A percentile compares a stretch with the other conserved stretches of the same genome.
Conservation (phyloP, 2,329 filamentous ascomycete species). For the Colletotrichum liriopes region DNA sequence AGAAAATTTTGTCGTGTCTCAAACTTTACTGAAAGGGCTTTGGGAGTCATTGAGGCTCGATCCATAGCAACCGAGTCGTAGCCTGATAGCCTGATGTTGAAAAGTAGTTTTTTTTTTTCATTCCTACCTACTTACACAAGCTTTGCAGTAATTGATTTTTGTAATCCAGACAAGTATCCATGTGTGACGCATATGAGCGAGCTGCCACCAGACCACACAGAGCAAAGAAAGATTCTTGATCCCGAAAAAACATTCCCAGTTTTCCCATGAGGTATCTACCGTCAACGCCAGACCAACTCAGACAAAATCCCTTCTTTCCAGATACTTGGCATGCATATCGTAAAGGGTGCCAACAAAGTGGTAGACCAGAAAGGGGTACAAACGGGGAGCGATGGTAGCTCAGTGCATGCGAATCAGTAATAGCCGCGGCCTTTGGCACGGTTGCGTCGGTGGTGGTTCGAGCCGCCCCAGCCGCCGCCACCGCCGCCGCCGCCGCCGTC, state of each 20-base stretch:
- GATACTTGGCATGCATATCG: not conserved
- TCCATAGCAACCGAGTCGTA: not conserved
- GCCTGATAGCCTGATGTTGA: not conserved
- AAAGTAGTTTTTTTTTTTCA: not conserved
- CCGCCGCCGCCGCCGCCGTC: conserved; percentile 13
- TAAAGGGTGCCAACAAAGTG: not conserved
- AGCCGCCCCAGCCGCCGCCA: conserved; percentile 19
- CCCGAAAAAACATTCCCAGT: conserved; percentile 29
- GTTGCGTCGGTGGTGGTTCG: conserved; percentile 28
- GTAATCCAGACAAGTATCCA: conserved; percentile 32
- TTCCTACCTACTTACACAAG: conserved; percentile 6
- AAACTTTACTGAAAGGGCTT: too few species aligned
- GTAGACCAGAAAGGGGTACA: not conserved
- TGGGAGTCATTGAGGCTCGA: not conserved
- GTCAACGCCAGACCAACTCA: conserved; percentile 33
- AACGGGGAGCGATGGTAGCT: not conserved
- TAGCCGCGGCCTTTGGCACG: conserved; percentile 34
- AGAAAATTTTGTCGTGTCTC: too few species aligned
- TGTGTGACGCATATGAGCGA: not conserved
- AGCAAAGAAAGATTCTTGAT: not conserved
- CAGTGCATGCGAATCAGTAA: conserved; percentile 22
- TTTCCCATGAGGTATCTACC: conserved; percentile 39
- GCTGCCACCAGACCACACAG: not conserved
- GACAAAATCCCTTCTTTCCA: conserved; percentile 23
- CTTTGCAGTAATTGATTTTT: not conserved